Percentiles rank a stretch among this genome's conserved stretches.
Evolutionary conservation across 306 rosid genomes (phyloP).

Genomic region (Delonix regia): DNA sequence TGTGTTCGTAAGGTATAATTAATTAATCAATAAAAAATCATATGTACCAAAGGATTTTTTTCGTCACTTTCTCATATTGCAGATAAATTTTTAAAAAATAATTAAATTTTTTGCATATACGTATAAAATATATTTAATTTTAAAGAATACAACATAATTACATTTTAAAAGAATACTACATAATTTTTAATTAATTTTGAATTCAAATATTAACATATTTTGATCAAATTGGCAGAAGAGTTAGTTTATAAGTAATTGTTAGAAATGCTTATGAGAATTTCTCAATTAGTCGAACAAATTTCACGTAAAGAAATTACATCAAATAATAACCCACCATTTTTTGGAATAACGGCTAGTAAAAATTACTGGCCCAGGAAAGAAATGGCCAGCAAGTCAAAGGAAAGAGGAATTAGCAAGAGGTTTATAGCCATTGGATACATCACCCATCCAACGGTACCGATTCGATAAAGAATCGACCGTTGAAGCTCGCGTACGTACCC

Average conservation of each 20-base stretch:
- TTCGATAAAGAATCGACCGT: conserved; percentile 38
- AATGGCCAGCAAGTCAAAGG: conserved; percentile 44
- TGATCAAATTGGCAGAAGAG: background rate
- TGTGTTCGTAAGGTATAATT: too few relatives aligned
- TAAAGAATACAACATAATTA: too few relatives aligned
- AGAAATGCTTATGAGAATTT: background rate
- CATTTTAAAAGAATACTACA: background rate
- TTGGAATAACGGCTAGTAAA: too few relatives aligned
- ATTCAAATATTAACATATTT: background rate
- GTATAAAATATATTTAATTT: too few relatives aligned
- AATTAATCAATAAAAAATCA: too few relatives aligned
- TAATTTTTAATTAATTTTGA: background rate
- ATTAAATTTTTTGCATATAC: too few relatives aligned
- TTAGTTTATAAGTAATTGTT: background rate
- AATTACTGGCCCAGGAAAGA: too few relatives aligned
- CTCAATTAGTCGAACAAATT: too few relatives aligned
- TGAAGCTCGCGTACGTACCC: conserved; percentile 26
- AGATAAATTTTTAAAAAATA: too few relatives aligned
- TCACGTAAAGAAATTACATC: background rate
- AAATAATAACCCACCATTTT: background rate
- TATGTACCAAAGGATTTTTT: too few relatives aligned
- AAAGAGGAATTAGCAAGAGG: background rate
- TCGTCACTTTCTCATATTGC: too few relatives aligned
- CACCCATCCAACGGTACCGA: conserved; percentile 13
- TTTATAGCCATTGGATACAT: conserved; percentile 36